Base-by-base conservation (phyloP, 2,329 filamentous ascomycete genomes). In the Alternaria brassicicola region DNA sequence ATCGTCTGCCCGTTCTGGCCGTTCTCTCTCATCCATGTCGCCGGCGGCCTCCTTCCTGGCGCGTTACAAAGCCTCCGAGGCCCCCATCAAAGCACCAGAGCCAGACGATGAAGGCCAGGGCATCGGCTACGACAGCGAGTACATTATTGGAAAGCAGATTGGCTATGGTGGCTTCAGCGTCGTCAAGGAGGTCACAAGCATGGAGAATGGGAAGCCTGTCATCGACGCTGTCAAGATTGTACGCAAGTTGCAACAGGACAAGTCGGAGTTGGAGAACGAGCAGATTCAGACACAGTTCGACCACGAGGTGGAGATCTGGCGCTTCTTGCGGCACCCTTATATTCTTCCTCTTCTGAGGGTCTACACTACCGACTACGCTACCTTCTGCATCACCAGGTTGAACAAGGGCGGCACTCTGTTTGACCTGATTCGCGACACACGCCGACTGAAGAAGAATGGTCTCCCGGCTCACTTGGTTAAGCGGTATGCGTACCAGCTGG, bases 201-300 rank as follows among this genome's bases (percentile, higher is more conserved):
- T 89, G 43, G 82, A 85, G 49, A 66, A 79, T 31, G 83, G 83
- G 30, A 77, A 81, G 48, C 83, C 83, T 36, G 78, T 82, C 39
- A 81, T 84, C n/a, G 82, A 83, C 52, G 88, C 88, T 2, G 88
- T 90, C 61, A 90, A 90, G 71, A 88, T 90, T 64, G 86, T 90
- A 17, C 86, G 83, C 61, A 88, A 88, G 68, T 79, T 83, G 48
- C 79, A 87, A 21, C 72, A 77, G 10, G 81, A 83, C 52, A 84
- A 83, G 62, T 81, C 79, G 26, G 87, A 89, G 61, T 75, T 78
- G 17, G 86, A 89, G 64, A 89, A 89, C 62, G 88, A 90, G 38
- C 82, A 84, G 62, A 82, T 86, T 12, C 88, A 89, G 69, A 85
- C 86, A 10, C 85, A 89, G 63, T 88, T 90, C 59, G 88, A 89